Conservation (phyloP, 805 yeast species). For the Jamesozyma rosinii region DNA sequence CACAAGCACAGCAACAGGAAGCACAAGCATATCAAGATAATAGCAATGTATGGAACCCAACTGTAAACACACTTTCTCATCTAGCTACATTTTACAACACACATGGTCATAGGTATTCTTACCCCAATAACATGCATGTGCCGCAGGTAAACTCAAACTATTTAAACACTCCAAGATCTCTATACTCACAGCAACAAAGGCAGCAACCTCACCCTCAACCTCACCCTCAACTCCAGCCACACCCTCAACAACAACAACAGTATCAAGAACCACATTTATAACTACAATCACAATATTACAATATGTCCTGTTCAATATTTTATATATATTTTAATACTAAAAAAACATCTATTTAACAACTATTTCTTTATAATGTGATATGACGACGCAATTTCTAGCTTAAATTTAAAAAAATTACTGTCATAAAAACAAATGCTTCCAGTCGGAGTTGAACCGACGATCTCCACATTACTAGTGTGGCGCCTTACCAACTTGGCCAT, state of each 20-base stretch:
- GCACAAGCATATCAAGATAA: background rate
- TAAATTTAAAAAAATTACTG: too few relatives aligned
- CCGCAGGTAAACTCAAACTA: background rate
- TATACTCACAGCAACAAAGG: background rate
- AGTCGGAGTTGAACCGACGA: conserved; percentile 73
- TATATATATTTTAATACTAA: too few relatives aligned
- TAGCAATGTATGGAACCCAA: conserved; percentile 8
- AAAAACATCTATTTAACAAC: too few relatives aligned
- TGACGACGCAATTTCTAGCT: too few relatives aligned
- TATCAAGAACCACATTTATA: too few relatives aligned
- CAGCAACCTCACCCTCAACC: conserved; percentile 1
- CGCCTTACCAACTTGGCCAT: conserved; percentile 76
- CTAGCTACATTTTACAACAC: conserved; percentile 22
- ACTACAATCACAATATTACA: too few relatives aligned
- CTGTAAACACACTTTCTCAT: conserved; percentile 18
- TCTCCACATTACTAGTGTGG: conserved; percentile 84
- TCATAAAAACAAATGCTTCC: too few relatives aligned
- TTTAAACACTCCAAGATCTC: conserved; percentile 1
- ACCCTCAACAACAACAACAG: background rate
- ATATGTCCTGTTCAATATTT: too few relatives aligned
- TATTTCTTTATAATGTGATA: too few relatives aligned
- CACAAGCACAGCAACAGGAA: background rate
- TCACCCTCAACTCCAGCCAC: background rate
- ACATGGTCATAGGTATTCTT: conserved; percentile 20
- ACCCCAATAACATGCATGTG: conserved; percentile 9